phyloP scores from a whole-genome alignment of 163 green algal species.

The Chlamydomonas reinhardtii region DNA sequence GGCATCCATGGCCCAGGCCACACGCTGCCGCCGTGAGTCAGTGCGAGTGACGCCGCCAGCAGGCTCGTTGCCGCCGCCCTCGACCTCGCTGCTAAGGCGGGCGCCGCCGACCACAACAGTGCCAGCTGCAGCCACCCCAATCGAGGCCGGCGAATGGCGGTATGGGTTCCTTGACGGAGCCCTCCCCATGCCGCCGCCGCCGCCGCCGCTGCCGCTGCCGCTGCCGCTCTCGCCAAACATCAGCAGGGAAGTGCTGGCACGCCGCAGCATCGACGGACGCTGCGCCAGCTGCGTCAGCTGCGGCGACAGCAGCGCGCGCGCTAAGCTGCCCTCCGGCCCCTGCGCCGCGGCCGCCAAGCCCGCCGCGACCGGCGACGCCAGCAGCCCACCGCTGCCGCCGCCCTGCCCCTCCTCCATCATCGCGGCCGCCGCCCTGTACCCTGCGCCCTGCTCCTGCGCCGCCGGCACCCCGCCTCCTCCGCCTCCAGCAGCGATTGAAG shows the following conservation, averaged over 20 bases:
- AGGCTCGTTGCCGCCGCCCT: not conserved
- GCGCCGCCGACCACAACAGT: not conserved
- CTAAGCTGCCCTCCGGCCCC: no score
- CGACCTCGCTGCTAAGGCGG: not conserved
- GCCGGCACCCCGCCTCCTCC: not conserved
- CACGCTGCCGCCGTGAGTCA: not conserved
- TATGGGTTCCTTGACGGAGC: no score
- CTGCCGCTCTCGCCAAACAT: not conserved
- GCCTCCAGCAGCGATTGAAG: constrained; percentile 35
- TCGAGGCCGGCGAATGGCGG: no score
- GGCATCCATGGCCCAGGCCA: not conserved
- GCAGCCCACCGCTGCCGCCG: not conserved
- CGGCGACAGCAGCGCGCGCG: not conserved
- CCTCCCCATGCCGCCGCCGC: not conserved
- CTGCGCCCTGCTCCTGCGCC: not conserved
- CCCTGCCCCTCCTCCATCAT: not conserved
- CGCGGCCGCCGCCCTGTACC: not conserved
- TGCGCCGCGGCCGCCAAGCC: no score
- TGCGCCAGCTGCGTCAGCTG: not conserved
- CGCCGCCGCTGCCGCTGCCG: not conserved
- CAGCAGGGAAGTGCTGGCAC: not conserved
- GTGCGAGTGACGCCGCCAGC: not conserved
- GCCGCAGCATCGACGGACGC: no score
- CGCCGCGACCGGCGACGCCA: not conserved
- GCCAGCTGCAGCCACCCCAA: no score